Conservation (phyloP, 75 land plant genomes). For the Larix kaempferi region DNA sequence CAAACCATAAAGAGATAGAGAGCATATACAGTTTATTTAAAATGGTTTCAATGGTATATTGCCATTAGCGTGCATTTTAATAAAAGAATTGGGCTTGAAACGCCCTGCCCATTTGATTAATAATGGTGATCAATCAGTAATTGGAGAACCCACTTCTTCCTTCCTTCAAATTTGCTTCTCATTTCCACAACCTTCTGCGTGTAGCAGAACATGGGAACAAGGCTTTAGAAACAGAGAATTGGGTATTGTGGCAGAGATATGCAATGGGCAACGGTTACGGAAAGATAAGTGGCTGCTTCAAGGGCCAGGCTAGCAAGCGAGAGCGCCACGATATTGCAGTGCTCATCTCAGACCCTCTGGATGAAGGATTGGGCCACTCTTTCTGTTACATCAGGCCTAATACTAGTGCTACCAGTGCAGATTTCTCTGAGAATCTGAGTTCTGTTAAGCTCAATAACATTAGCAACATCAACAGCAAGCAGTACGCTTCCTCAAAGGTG, state of each 20-base stretch:
- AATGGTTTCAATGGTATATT: slow-evolving; percentile 1
- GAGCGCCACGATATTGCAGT: slow-evolving; percentile 31
- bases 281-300: slow-evolving; percentile 43
- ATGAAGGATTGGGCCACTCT: slow-evolving; percentile 92
- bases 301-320: slow-evolving; percentile 25
- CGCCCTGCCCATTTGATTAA: neutral
- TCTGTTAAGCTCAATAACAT: slow-evolving; percentile 4
- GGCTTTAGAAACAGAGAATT: neutral
- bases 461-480: slow-evolving; percentile 9
- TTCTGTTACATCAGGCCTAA: slow-evolving; percentile 87
- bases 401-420: slow-evolving; percentile 19
- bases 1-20: neutral
- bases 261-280: slow-evolving; percentile 63
- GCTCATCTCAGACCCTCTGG: slow-evolving; percentile 46
- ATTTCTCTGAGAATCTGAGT: neutral
- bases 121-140: neutral
- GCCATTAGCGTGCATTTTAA: neutral
- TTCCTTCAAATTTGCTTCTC: neutral
- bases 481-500: slow-evolving; percentile 27
- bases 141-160: neutral
- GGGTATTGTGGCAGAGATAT: neutral
- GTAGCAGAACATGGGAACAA: neutral
- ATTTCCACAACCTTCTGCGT: neutral
- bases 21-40: neutral
- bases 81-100: neutral